Percentiles rank a stretch among this genome's conserved stretches.
These are phyloP conservation scores for Ophiocordyceps robertsii DNA, from an alignment of 2,329 filamentous ascomycete species.

Conservation along the genomic window DNA sequence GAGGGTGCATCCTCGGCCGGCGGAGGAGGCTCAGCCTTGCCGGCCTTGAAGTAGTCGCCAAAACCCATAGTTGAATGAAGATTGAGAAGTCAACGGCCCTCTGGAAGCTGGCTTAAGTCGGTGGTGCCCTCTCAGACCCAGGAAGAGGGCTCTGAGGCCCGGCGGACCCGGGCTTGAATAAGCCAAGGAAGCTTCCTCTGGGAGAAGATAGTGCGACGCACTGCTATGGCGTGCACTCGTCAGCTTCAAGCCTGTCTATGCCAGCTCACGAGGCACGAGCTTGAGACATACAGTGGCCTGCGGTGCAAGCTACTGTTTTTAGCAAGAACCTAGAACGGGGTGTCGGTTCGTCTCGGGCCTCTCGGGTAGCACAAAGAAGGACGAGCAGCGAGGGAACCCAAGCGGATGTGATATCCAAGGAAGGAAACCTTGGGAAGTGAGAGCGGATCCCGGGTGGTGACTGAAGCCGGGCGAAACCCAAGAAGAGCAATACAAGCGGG, in stretches of 20 bases:
- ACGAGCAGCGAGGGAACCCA: too few relatives aligned
- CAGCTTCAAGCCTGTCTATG: background rate
- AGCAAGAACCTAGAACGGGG: too few relatives aligned
- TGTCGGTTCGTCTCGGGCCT: too few relatives aligned
- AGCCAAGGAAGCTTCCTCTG: background rate
- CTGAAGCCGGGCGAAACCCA: background rate
- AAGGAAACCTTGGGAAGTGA: too few relatives aligned
- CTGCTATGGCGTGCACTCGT: background rate
- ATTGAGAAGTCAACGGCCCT: too few relatives aligned
- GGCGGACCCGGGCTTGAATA: background rate
- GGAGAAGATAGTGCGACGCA: background rate
- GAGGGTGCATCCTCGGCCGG: slow-evolving; percentile 6
- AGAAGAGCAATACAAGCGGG: background rate
- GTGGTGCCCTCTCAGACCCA: background rate
- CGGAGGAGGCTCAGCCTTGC: slow-evolving; percentile 5
- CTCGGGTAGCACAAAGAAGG: too few relatives aligned
- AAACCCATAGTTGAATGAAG: slow-evolving; percentile 38
- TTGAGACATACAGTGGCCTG: too few relatives aligned
- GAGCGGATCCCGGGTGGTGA: too few relatives aligned
- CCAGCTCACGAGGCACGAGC: background rate
- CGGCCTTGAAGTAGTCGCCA: slow-evolving; percentile 47
- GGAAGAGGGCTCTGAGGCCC: background rate
- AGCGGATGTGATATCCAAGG: too few relatives aligned
- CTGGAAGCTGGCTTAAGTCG: background rate
- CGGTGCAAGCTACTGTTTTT: too few relatives aligned